These are phyloP conservation scores for Neurospora cerealis DNA, from an alignment of 495 filamentous ascomycete genomes.

Conservation along the genomic window DNA sequence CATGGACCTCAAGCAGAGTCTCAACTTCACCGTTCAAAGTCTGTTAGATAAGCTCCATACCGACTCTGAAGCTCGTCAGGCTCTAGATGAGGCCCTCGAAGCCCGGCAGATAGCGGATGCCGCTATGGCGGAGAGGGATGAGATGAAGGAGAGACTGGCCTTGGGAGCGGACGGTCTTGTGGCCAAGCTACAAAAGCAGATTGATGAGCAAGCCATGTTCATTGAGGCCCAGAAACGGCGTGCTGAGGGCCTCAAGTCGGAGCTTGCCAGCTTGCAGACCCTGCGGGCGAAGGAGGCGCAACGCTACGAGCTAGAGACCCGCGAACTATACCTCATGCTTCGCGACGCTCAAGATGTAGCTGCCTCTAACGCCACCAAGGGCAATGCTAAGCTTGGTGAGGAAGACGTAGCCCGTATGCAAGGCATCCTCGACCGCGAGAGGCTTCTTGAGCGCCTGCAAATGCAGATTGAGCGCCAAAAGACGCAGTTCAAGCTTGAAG, in stretches of 20 bases:
- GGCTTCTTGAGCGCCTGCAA: constrained; percentile 82
- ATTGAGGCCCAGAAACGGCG: constrained; percentile 84
- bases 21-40: constrained; percentile 95
- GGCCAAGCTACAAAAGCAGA: constrained; percentile 80
- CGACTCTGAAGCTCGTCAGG: constrained; percentile 85
- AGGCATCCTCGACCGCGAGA: constrained; percentile 87
- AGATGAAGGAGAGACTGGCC: constrained; percentile 86
- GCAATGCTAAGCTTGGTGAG: constrained; percentile 43
- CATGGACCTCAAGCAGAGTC: constrained; percentile 92
- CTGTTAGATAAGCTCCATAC: constrained; percentile 92
- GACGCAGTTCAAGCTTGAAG: constrained; percentile 95
- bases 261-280: constrained; percentile 77
- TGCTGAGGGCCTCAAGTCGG: constrained; percentile 75
- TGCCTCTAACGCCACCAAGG: constrained; percentile 72
- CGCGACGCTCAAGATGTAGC: constrained; percentile 95
- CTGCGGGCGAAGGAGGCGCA: constrained; percentile 87
- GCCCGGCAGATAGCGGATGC: constrained; percentile 87
- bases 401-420: constrained; percentile 69
- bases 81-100: constrained; percentile 81
- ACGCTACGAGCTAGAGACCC: constrained; percentile 87
- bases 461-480: constrained; percentile 94
- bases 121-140: constrained; percentile 91
- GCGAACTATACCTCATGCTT: constrained; percentile 97
- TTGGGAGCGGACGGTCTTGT: constrained; percentile 91
- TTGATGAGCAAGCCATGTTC: constrained; percentile 83